Base-by-base conservation (phyloP, 2,329 filamentous ascomycete species). In the Exophiala calicioides region DNA sequence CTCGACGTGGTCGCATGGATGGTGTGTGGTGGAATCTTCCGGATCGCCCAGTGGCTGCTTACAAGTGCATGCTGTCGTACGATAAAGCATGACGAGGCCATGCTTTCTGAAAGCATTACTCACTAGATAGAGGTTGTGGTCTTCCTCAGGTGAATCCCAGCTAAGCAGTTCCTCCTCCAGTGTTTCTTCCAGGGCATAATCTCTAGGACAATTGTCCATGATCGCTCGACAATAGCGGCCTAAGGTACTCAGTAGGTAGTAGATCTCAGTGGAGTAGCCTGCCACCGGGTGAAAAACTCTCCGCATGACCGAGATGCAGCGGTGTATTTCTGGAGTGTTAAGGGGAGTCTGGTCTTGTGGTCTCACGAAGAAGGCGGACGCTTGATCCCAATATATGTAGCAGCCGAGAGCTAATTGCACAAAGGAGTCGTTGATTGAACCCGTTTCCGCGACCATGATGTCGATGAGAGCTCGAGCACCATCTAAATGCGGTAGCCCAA, bases 41-140 rank as follows among this genome's bases (percentile, higher is more conserved):
- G n/a, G n/a, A n/a, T n/a, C n/a, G n/a, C n/a, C n/a, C n/a, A n/a
- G n/a, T n/a, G n/a, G n/a, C n/a, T n/a, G n/a, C n/a, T n/a, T n/a
- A n/a, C n/a, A n/a, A n/a, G n/a, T n/a, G n/a, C n/a, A 44, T 79
- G 55, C 53, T 77, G n/a, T 31, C 12, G 38, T 21, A 4, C 33
- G 33, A 12, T 36, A 36, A 18, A 36, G 33, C 33, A 36, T 36
- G 33, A 36, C 16, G 15, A 36, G 33, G 18, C 33, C 33, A n/a
- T 36, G 33, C 16, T 36, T 36, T 18, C 33, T 18, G 18, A 36
- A 36, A n/a, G 33, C 13, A 20, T 20, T 20, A 20, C 33, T 36
- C 19, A 36, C 33, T 8, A 36, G 33, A n/a, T 36, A 20, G 15
- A 36, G 33, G 16, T 36, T 36, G 33, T 20, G 33, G 33, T 36